These are phyloP conservation scores for Aspergillus fischeri DNA, from an alignment of 2,329 filamentous ascomycete genomes.

Conservation along the genomic window DNA sequence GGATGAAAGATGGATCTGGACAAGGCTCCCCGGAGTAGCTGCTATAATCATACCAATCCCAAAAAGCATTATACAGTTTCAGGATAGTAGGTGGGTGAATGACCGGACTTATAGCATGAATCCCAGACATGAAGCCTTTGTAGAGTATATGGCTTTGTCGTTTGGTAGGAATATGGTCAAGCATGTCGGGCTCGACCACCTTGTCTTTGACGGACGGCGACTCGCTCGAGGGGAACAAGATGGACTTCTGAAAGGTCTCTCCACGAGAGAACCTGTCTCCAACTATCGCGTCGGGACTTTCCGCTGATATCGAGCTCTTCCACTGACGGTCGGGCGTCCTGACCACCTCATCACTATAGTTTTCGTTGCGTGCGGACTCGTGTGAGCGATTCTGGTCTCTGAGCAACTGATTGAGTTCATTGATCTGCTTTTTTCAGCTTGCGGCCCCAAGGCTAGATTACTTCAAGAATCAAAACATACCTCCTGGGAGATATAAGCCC, in stretches of 20 bases:
- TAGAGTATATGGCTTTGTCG: constrained; percentile 45
- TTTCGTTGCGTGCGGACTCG: constrained; percentile 16
- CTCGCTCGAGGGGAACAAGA: constrained; percentile 35
- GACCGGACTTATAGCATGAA: constrained; percentile 44
- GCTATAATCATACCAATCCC: constrained; percentile 43
- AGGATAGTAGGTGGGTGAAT: constrained; percentile 42
- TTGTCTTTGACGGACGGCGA: constrained; percentile 32
- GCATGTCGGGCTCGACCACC: constrained; percentile 37
- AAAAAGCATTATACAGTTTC: constrained; percentile 41
- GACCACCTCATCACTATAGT: constrained; percentile 17
- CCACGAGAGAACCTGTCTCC: constrained; percentile 16
- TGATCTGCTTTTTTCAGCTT: constrained; percentile 32
- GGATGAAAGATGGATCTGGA: constrained; percentile 41
- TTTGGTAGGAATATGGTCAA: constrained; percentile 40
- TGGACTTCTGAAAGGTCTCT: constrained; percentile 33
- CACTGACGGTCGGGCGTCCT: constrained; percentile 16
- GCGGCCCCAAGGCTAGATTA: neutral
- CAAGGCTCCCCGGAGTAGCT: constrained; percentile 34
- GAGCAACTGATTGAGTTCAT: constrained; percentile 42
- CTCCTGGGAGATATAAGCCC: constrained; percentile 44
- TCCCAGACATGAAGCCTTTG: constrained; percentile 44
- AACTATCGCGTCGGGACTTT: constrained; percentile 8
- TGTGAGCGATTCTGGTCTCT: constrained; percentile 39
- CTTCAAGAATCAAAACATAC: constrained; percentile 17
- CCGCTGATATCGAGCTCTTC: constrained; percentile 13